Evolutionary conservation across 116 monocot genomes (phyloP).

Genomic region (Phalaenopsis hybrid): DNA sequence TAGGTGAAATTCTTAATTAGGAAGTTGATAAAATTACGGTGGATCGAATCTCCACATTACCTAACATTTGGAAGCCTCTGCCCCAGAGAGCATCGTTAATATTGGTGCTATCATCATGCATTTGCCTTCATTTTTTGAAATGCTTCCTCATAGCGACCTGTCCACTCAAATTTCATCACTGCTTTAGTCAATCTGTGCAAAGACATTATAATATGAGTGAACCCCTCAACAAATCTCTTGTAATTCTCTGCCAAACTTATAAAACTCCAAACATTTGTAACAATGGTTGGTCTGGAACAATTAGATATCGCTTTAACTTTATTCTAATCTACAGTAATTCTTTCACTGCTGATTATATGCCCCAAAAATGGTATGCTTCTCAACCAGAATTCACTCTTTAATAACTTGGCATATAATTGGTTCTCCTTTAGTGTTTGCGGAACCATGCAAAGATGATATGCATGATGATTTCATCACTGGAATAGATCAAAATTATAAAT

Average conservation of each 20-base stretch:
- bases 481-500: not conserved
- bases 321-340: not conserved
- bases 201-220: too few relatives aligned
- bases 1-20: too few relatives aligned
- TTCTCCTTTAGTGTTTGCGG: not conserved
- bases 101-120: not conserved
- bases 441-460: not conserved
- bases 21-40: too few relatives aligned
- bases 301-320: not conserved
- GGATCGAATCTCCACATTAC: too few relatives aligned
- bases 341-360: not conserved
- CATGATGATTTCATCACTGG: not conserved
- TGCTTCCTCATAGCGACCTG: not conserved
- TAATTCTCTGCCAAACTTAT: not conserved
- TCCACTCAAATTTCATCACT: too few relatives aligned
- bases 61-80: too few relatives aligned
- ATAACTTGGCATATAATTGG: not conserved
- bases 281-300: not conserved
- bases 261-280: not conserved
- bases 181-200: too few relatives aligned
- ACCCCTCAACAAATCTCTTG: too few relatives aligned
- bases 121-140: not conserved
- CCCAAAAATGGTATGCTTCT: not conserved
- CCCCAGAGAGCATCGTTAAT: not conserved
- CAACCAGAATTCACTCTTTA: not conserved